Percentiles rank a stretch among this genome's conserved stretches.
These are phyloP conservation scores for Dispira simplex DNA, from an alignment of 192 early-diverging fungal species.

Conservation along the genomic window DNA sequence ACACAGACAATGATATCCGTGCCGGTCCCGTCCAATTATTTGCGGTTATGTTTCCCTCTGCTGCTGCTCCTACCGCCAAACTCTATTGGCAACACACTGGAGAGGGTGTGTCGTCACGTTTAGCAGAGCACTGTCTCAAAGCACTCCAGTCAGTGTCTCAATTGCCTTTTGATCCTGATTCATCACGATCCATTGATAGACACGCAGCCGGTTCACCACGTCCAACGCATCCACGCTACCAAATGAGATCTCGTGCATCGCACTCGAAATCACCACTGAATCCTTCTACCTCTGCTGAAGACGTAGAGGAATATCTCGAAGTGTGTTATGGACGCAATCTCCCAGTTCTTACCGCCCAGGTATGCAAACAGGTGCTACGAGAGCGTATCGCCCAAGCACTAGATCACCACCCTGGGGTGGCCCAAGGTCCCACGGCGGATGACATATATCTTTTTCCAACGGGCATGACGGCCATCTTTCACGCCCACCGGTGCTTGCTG, in stretches of 20 bases:
- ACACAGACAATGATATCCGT: constrained; percentile 25
- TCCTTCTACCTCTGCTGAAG: constrained; percentile 4
- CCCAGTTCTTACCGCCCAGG: constrained; percentile 42
- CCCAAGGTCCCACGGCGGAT: constrained; percentile 37
- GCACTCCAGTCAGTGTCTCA: constrained; percentile 25
- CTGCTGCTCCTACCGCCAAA: constrained; percentile 60
- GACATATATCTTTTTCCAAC: constrained; percentile 81
- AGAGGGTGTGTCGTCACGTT: constrained; percentile 70
- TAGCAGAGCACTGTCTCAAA: constrained; percentile 68
- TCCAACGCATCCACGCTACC: background rate
- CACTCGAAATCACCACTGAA: background rate
- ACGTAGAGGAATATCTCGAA: constrained; percentile 53
- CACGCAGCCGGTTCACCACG: background rate
- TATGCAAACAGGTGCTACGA: constrained; percentile 55
- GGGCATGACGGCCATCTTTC: constrained; percentile 91
- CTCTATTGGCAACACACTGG: constrained; percentile 95
- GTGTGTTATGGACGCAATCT: constrained; percentile 91
- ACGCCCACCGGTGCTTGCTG: constrained; percentile 53
- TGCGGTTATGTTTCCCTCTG: constrained; percentile 57
- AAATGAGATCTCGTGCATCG: background rate
- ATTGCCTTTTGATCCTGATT: background rate
- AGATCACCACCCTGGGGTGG: constrained; percentile 24
- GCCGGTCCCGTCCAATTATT: constrained; percentile 36
- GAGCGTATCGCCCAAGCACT: constrained; percentile 76
- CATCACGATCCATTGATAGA: background rate